Conservation (phyloP, 805 yeast species). For the Alloascoidea africana region DNA sequence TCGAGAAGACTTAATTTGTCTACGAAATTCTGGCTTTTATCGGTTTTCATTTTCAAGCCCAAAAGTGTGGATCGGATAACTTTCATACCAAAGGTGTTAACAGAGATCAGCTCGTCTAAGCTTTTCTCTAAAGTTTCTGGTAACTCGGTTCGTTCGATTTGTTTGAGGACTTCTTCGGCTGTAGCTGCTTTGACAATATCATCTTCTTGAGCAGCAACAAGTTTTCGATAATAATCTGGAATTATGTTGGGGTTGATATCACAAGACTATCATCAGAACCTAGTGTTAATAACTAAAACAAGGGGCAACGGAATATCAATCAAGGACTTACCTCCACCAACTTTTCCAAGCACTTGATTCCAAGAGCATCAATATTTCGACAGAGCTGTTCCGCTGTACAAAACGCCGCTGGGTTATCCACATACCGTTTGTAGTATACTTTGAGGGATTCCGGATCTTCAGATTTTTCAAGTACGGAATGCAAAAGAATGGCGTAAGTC, state of each 20-base stretch:
- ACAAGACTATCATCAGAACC: not conserved
- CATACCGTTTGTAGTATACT: too few relatives aligned
- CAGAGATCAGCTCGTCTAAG: conserved; percentile 41
- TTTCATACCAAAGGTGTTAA: conserved; percentile 63
- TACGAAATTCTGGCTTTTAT: conserved; percentile 12
- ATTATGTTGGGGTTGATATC: conserved; percentile 5
- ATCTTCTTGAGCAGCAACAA: conserved; percentile 4
- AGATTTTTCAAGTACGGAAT: too few relatives aligned
- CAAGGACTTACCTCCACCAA: too few relatives aligned
- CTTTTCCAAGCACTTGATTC: too few relatives aligned
- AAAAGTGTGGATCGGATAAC: conserved; percentile 62
- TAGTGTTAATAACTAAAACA: too few relatives aligned
- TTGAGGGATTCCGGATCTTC: too few relatives aligned
- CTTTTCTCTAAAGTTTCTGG: conserved; percentile 34
- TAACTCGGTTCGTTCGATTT: conserved; percentile 12
- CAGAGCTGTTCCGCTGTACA: too few relatives aligned
- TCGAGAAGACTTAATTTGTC: conserved; percentile 17
- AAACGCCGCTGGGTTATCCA: too few relatives aligned
- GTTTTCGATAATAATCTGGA: conserved; percentile 9
- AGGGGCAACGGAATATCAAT: too few relatives aligned
- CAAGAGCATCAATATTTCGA: too few relatives aligned
- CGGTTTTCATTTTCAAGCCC: conserved; percentile 22
- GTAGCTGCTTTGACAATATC: conserved; percentile 1
- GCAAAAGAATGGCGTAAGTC: too few relatives aligned
- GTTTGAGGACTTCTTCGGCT: not conserved